These are phyloP conservation scores for Starmerella riodocensis DNA, from an alignment of 805 yeast species.

Conservation along the genomic window DNA sequence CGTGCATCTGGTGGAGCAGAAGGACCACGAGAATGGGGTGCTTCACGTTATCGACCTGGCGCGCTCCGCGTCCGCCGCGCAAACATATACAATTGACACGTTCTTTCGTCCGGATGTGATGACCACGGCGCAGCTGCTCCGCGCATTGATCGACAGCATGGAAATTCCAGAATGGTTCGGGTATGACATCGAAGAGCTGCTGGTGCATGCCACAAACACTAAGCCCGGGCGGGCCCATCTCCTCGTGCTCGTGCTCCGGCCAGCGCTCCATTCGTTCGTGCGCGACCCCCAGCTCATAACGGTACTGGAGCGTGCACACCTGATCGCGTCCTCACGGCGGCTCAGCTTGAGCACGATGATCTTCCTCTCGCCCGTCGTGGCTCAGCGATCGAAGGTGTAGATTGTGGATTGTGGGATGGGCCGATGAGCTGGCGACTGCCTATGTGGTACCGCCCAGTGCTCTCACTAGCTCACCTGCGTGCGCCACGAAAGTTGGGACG, in stretches of 20 bases:
- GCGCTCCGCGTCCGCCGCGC: not conserved
- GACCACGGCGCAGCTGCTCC: conserved; percentile 3
- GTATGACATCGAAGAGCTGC: conserved; percentile 1
- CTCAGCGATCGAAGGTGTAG: no score
- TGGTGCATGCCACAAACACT: not conserved
- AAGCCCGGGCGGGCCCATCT: no score
- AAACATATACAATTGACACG: conserved; percentile 9
- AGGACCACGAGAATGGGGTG: not conserved
- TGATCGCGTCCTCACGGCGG: not conserved
- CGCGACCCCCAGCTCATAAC: conserved; percentile 1
- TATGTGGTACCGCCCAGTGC: no score
- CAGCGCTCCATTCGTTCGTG: not conserved
- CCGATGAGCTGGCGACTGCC: no score
- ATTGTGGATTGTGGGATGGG: no score
- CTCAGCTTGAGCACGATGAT: not conserved
- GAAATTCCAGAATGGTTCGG: conserved; percentile 13
- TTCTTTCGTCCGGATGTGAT: conserved; percentile 3
- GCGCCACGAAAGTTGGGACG: no score
- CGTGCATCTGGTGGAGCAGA: not conserved
- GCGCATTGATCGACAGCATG: conserved; percentile 8
- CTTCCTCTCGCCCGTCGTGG: not conserved
- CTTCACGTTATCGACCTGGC: not conserved
- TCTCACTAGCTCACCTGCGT: no score
- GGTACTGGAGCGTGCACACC: not conserved
- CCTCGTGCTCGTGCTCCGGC: conserved; percentile 4